Base-by-base conservation (phyloP, 306 rosid genomes). In the Quercus dentata region DNA sequence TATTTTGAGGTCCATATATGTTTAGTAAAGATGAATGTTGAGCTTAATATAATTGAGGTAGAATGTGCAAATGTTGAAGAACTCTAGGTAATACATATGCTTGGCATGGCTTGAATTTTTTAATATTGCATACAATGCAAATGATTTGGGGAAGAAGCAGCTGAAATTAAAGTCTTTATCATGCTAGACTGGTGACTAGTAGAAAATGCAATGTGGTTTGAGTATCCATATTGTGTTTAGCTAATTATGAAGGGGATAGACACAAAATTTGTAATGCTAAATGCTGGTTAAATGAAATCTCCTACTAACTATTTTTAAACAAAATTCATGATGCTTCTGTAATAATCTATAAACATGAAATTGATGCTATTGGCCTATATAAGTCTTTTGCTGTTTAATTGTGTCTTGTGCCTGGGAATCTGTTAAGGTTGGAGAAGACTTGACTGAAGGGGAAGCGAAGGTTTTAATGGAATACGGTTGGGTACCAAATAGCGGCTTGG, bases 401-500 rank as follows among this genome's bases (percentile, higher is more conserved):
- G 63, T 38, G 63, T 38, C 56, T 69, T 5, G 19, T 28, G 56
- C 76, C 44, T 59, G 44, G 54, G 52, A 64, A 63, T 61, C 35
- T 68, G 7, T 74, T 5, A 82, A 88, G 91, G 89, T 88, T 67
- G 91, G 91, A 52, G 85, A 83, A 30, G 88, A 88, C 69, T 81
- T 92, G 87, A 83, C 79, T 2, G 85, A 91, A 87, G 97, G 92
- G 0, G 98, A 94, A 86, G 98, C 95, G 0, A 69, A 76, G 73
- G 97, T 94, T 81, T 79, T 94, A 67, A 67, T 65, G 83, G 93
- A 81, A 77, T 94, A 91, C 74, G 97, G 98, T 75, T 94, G 98
- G 97, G 65, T 75, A 62, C 90, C 92, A 5, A 88, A 91, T 41
- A 91, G 85, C 75, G 98, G 98, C 56, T 82, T 92, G 86, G 97